phyloP scores from a whole-genome alignment of 305 asterid species.

The Rubia tinctorum region DNA sequence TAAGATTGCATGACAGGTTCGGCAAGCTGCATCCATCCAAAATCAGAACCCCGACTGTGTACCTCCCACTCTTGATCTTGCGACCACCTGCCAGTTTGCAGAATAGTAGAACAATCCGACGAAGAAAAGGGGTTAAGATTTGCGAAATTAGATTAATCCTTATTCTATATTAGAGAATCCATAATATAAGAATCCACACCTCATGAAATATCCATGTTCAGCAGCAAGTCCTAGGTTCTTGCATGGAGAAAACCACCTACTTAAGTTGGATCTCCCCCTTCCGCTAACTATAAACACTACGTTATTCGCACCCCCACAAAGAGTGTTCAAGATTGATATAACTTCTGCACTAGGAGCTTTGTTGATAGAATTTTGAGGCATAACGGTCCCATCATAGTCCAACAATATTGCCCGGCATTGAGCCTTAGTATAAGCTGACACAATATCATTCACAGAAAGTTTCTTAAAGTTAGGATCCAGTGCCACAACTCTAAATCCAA shows the following conservation, averaged over 20 bases:
- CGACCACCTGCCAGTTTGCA: constrained; percentile 70
- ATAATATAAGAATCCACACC: constrained; percentile 39
- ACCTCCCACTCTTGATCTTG: constrained; percentile 78
- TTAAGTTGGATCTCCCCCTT: constrained; percentile 84
- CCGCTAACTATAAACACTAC: constrained; percentile 89
- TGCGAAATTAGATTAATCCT: background rate
- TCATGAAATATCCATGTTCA: constrained; percentile 92
- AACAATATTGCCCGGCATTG: constrained; percentile 76
- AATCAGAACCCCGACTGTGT: constrained; percentile 64
- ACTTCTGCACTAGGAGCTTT: constrained; percentile 73
- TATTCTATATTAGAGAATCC: background rate
- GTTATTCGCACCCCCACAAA: constrained; percentile 60
- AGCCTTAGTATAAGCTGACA: constrained; percentile 58
- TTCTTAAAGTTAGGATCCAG: constrained; percentile 89
- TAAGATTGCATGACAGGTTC: constrained; percentile 93
- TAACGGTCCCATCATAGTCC: constrained; percentile 95
- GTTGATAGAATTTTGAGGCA: constrained; percentile 81
- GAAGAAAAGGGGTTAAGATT: constrained; percentile 5
- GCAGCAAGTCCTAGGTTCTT: constrained; percentile 86
- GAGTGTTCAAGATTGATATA: constrained; percentile 67
- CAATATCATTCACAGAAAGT: constrained; percentile 75
- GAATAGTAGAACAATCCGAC: constrained; percentile 12
- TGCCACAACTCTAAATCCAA: constrained; percentile 91
- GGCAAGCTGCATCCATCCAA: constrained; percentile 94
- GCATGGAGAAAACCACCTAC: constrained; percentile 85